These are phyloP conservation scores for Digitaria exilis DNA, from an alignment of 202 grass and related monocot species.

Conservation along the genomic window DNA sequence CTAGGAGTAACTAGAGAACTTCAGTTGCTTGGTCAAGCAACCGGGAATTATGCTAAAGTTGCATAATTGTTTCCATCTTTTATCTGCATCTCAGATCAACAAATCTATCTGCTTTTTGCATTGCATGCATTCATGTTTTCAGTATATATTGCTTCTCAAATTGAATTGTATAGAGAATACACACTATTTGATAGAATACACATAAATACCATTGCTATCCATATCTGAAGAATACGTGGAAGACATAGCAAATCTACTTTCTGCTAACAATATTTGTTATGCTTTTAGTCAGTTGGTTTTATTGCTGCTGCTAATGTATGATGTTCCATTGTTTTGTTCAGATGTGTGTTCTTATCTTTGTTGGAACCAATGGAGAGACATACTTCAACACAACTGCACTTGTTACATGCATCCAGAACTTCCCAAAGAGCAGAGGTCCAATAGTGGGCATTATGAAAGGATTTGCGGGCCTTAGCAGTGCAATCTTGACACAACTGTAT, in stretches of 20 bases:
- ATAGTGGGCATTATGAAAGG: conserved; percentile 90
- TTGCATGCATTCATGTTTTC: background rate
- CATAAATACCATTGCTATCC: background rate
- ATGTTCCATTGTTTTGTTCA: conserved; percentile 38
- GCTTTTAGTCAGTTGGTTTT: conserved; percentile 3
- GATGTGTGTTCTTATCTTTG: conserved; percentile 88
- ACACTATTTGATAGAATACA: background rate
- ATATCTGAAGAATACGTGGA: conserved; percentile 17
- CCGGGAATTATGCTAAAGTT: background rate
- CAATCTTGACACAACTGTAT: conserved; percentile 83
- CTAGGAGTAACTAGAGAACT: conserved; percentile 5
- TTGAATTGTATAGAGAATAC: background rate
- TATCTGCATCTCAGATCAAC: conserved; percentile 5
- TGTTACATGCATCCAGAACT: conserved; percentile 93
- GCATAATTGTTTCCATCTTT: conserved; percentile 7
- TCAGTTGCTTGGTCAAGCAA: conserved; percentile 24
- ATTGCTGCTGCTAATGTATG: conserved; percentile 26
- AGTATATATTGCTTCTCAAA: conserved; percentile 13
- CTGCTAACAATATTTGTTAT: conserved; percentile 3
- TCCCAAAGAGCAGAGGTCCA: conserved; percentile 87
- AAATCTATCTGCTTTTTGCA: background rate
- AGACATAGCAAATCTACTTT: conserved; percentile 4
- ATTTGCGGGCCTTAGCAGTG: conserved; percentile 82
- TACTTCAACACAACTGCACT: conserved; percentile 90
- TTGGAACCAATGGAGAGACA: conserved; percentile 89